phyloP scores from a whole-genome alignment of 1,284 basidiomycete genomes.

The Limonomyces culmigenus region DNA sequence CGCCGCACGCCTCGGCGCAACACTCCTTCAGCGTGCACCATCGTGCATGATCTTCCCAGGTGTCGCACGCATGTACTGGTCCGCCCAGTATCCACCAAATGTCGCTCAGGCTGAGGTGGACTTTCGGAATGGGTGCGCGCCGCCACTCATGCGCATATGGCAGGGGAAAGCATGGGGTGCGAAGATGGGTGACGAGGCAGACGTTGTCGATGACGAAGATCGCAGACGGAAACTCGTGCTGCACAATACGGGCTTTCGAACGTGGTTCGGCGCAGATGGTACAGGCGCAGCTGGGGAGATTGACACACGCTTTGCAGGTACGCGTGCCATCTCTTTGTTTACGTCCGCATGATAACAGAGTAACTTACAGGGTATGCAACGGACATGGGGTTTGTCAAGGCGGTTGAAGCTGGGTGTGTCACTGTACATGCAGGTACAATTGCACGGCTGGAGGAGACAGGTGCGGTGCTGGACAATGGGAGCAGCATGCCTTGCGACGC shows the following conservation, averaged over 20 bases:
- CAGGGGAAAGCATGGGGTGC: no score
- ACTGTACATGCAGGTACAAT: conserved; percentile 15
- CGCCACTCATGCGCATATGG: conserved; percentile 20
- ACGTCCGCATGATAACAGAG: conserved; percentile 2
- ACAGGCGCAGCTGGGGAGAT: not conserved
- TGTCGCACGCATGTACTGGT: conserved; percentile 12
- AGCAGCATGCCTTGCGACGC: conserved; percentile 14
- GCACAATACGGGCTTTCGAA: conserved; percentile 14
- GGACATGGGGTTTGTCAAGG: conserved; percentile 22
- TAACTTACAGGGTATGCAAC: not conserved
- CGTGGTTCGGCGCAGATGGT: conserved; percentile 3
- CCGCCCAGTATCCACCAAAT: conserved; percentile 20
- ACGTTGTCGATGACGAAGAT: no score
- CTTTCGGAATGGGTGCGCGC: conserved; percentile 22
- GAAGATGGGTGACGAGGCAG: no score
- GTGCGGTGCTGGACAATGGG: conserved; percentile 17
- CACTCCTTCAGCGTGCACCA: conserved; percentile 22
- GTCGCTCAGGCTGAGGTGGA: conserved; percentile 26
- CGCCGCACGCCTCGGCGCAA: conserved; percentile 20
- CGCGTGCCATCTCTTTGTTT: conserved; percentile 13
- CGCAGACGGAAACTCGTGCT: no score
- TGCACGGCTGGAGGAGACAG: conserved; percentile 9
- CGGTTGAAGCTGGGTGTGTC: conserved; percentile 13
- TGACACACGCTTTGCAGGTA: conserved; percentile 2
- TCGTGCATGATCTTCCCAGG: conserved; percentile 19